Base-by-base conservation (phyloP, 1,139 yeast genomes). In the Wickerhamiella pararugosa region DNA sequence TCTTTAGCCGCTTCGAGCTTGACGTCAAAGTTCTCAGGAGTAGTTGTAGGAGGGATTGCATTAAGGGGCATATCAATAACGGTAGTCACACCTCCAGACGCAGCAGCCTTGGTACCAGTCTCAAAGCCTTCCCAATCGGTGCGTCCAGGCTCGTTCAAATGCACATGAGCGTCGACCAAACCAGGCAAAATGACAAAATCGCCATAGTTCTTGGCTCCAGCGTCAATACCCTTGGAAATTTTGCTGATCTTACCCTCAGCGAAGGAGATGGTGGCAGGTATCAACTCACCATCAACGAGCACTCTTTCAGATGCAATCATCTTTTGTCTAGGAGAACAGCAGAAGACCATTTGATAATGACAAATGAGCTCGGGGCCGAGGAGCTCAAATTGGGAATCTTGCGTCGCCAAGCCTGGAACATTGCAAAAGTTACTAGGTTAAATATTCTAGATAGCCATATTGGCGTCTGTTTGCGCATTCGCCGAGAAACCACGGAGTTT, bases 51-150 rank as follows among this genome's bases (percentile, higher is more conserved):
- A 1, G 96, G 96, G 43, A 86, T 79, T 2, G 96, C 94, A 59
- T 87, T 87, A 54, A 87, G 65, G 0, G 97, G 97, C 97, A 87
- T 87, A 58, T 87, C 97, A 28, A 87, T 73, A 9, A 87, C 93
- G 0, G 96, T 84, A 21, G 97, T 87, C 39, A 87, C 96, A 47
- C 97, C 97, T 27, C 97, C 97, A 5, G 87, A 69, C 1, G 93
- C 92, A 1, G 95, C 95, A 2, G 94, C 80, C 56, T 77, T 77
- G 1, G 96, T 86, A 0, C 96, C 96, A 0, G 93, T 79, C 38
- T 76, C 93, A 58, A 86, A 86, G 1, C 95, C 96, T 62, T 86
- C 96, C 95, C 95, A 86, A 48, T 82, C 93, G 0, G 94, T 84
- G 52, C 95, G 66, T 4, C 95, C 95, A 0, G 96, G 96, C 61